A percentile compares a stretch with the other conserved stretches of the same genome.
Conservation (phyloP, 1,139 yeast species). For the Taphrina flavorubra region DNA sequence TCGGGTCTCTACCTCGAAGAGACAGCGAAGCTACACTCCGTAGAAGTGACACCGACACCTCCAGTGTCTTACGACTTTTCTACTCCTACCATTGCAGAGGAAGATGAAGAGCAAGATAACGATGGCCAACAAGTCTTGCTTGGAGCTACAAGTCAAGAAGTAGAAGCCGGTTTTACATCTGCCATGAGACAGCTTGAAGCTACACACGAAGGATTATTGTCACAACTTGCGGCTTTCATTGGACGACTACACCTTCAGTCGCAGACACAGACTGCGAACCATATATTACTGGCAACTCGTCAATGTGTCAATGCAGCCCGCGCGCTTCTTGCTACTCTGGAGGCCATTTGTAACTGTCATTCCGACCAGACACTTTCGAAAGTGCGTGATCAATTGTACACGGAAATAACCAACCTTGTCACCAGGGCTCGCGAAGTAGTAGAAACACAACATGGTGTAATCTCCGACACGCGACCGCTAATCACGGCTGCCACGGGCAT, state of each 20-base stretch:
- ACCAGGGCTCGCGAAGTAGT: slow-evolving; percentile 51
- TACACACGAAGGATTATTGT: slow-evolving; percentile 69
- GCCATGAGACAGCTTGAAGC: slow-evolving; percentile 77
- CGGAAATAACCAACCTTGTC: slow-evolving; percentile 48
- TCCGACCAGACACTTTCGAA: slow-evolving; percentile 51
- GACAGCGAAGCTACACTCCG: slow-evolving; percentile 22
- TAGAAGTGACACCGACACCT: slow-evolving; percentile 32
- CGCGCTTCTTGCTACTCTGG: slow-evolving; percentile 54
- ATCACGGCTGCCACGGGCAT: slow-evolving; percentile 50
- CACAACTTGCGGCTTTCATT: slow-evolving; percentile 64
- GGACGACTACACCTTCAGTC: slow-evolving; percentile 49
- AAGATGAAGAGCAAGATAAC: slow-evolving; percentile 20
- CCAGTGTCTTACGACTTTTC: slow-evolving; percentile 36
- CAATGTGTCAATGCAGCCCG: slow-evolving; percentile 56
- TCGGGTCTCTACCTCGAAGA: slow-evolving; percentile 32
- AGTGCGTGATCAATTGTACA: slow-evolving; percentile 52
- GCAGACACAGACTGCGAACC: slow-evolving; percentile 51
- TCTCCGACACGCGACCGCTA: slow-evolving; percentile 39
- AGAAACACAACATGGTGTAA: slow-evolving; percentile 44
- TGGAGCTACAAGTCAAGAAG: not conserved
- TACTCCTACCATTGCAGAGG: slow-evolving; percentile 60
- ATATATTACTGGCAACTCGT: slow-evolving; percentile 53
- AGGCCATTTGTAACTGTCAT: slow-evolving; percentile 50
- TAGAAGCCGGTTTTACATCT: slow-evolving; percentile 51
- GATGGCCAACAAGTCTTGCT: not conserved